Evolutionary conservation across 169 alveolate genomes (phyloP), one percentile per base, ranked within the genome.

Genomic region (Cryptosporidium felis): DNA sequence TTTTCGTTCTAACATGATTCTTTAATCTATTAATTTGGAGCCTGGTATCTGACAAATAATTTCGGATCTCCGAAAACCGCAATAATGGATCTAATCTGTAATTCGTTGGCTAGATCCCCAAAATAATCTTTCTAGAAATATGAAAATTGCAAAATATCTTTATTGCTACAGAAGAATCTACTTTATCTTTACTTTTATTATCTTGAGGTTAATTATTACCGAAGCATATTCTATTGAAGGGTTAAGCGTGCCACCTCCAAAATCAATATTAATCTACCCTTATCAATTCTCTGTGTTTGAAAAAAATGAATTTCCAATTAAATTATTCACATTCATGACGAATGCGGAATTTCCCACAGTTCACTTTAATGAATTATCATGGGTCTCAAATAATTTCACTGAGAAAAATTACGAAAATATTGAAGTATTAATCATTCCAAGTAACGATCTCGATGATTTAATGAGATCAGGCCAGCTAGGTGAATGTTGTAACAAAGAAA

Each of bases 401-500:
- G 23, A 14, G 0, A 16, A 9, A 23, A 30, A 42, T 21, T 12
- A 23, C 46, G 46, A 63, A 63, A 44, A 61, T 44, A 5, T 63
- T 28, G 80, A 63, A 63, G n/a, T 63, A 41, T 23, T 45, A 18
- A 28, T 63, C n/a, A 14, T 42, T 5, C 80, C 80, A 42, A 63
- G 80, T 18, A 45, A 63, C 23, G 80, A 63, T 16, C 30, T 63
- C 8, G 61, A 63, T 0, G 12, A 26, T 63, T 42, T 42, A 6
- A 18, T 63, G 9, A 45, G 26, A 30, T 44, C 14, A 2, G 21
- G 21, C 10, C 38, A 14, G 42, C 10, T 42, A 21, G 60, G 80
- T 0, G 38, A n/a, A 23, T 63, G 80, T n/a, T 63, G 80, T 63
- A 44, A 63, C 46, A 26, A 63, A 40, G 80, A 63, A 63, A 45